These are phyloP conservation scores for Aspergillus phoenicis DNA, from an alignment of 2,329 filamentous ascomycete genomes.

Conservation along the genomic window DNA sequence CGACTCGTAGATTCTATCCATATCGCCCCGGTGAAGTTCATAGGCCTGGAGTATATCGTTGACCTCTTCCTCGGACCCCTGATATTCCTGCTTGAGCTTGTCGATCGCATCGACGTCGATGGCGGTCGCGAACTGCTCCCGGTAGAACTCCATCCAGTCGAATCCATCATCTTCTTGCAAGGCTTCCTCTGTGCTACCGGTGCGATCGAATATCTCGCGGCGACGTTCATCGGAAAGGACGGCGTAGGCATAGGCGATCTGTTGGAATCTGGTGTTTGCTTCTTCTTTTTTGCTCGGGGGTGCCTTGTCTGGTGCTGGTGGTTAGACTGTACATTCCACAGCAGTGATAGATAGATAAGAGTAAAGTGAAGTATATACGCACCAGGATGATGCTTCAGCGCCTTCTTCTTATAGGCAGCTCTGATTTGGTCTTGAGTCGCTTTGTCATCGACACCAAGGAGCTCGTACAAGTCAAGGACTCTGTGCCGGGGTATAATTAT, in stretches of 20 bases:
- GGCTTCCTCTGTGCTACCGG: constrained; percentile 83
- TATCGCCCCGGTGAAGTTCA: constrained; percentile 69
- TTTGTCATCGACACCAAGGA: constrained; percentile 69
- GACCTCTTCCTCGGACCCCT: constrained; percentile 81
- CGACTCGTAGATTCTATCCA: constrained; percentile 74
- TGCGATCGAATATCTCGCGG: constrained; percentile 84
- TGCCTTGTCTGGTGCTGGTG: constrained; percentile 68
- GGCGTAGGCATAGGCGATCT: constrained; percentile 90
- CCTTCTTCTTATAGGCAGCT: constrained; percentile 85
- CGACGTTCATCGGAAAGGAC: constrained; percentile 81
- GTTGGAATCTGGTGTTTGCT: constrained; percentile 82
- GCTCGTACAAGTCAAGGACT: constrained; percentile 67
- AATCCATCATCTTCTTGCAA: constrained; percentile 74
- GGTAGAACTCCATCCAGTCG: constrained; percentile 88
- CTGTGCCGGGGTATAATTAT: constrained; percentile 4
- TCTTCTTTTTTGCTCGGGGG: constrained; percentile 65
- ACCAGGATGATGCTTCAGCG: constrained; percentile 85
- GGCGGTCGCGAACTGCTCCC: constrained; percentile 76
- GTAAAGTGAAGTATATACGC: constrained; percentile 15
- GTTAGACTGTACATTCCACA: constrained; percentile 15
- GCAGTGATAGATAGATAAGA: no score
- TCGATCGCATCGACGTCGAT: constrained; percentile 75
- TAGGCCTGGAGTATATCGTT: constrained; percentile 77
- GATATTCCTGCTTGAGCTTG: constrained; percentile 76
- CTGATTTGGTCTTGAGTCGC: constrained; percentile 82